phyloP scores from a whole-genome alignment of 2,329 filamentous ascomycete genomes.

The Paraphaeosphaeria minitans region DNA sequence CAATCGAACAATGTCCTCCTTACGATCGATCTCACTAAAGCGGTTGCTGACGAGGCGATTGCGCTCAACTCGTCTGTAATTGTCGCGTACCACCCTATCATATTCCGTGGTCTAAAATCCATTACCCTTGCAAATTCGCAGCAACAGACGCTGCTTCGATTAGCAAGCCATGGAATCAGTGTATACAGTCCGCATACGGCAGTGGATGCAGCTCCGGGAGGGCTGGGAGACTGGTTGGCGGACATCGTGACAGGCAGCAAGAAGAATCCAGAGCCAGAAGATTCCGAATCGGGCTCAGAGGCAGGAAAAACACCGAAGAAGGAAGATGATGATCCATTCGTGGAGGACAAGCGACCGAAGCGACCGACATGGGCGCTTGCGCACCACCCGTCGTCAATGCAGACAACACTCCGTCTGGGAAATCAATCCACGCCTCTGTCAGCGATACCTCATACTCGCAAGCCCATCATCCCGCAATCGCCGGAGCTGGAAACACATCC shows the following conservation, averaged over 20 bases:
- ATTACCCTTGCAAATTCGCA: slow-evolving; percentile 84
- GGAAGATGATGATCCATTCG: slow-evolving; percentile 44
- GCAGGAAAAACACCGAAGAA: slow-evolving; percentile 14
- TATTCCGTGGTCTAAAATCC: slow-evolving; percentile 90
- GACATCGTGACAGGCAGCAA: slow-evolving; percentile 73
- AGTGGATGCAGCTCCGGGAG: slow-evolving; percentile 81
- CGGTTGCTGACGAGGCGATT: slow-evolving; percentile 90
- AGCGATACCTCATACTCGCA: slow-evolving; percentile 54
- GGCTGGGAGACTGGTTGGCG: slow-evolving; percentile 93
- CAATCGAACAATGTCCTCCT: slow-evolving; percentile 73
- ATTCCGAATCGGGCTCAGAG: slow-evolving; percentile 8
- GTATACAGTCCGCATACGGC: slow-evolving; percentile 97
- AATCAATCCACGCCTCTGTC: slow-evolving; percentile 24
- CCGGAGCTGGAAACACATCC: slow-evolving; percentile 46
- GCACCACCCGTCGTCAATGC: slow-evolving; percentile 53
- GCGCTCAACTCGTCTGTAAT: slow-evolving; percentile 75
- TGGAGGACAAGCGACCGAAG: slow-evolving; percentile 46
- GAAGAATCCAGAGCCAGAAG: slow-evolving; percentile 19
- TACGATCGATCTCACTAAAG: slow-evolving; percentile 87
- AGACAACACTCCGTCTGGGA: slow-evolving; percentile 44
- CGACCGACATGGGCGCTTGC: slow-evolving; percentile 52
- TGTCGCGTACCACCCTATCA: slow-evolving; percentile 94
- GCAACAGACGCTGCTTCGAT: slow-evolving; percentile 79
- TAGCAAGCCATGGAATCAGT: slow-evolving; percentile 85
- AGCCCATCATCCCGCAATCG: slow-evolving; percentile 58